Percentiles rank a stretch among this genome's conserved stretches.
Conservation (phyloP, 225 moss, liverwort and hornwort genomes). For the Bryum argenteum region DNA sequence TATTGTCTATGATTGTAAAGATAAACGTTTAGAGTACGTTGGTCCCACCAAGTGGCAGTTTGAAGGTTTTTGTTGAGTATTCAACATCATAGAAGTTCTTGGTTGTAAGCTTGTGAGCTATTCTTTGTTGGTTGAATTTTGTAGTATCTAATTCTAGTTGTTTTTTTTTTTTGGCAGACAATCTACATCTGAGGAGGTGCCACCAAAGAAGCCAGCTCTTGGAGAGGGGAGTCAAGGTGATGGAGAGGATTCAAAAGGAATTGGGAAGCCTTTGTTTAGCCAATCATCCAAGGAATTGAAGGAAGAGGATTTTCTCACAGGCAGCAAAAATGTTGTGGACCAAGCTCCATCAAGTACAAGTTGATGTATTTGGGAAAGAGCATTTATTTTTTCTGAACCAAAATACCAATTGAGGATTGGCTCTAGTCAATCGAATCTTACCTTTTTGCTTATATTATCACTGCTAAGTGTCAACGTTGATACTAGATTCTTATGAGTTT, state of each 20-base stretch:
- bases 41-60: no score
- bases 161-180: neutral
- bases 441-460: no score
- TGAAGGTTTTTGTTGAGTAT: no score
- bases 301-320: neutral
- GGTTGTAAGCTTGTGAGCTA: no score
- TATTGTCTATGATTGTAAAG: neutral
- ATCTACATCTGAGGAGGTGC: constrained; percentile 13
- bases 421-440: no score
- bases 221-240: constrained; percentile 21
- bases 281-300: neutral
- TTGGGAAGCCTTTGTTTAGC: constrained; percentile 1
- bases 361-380: neutral
- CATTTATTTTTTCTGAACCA: neutral
- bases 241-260: neutral
- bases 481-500: neutral
- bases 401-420: neutral
- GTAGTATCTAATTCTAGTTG: neutral
- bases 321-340: neutral
- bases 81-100: no score
- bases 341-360: neutral
- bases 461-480: neutral
- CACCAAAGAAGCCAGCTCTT: constrained; percentile 28
- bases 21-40: neutral
- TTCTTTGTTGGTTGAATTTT: neutral